A percentile compares a stretch with the other conserved stretches of the same genome.
Conservation (phyloP, 768 basidiomycete species). For the Tephrocybe rancida region DNA sequence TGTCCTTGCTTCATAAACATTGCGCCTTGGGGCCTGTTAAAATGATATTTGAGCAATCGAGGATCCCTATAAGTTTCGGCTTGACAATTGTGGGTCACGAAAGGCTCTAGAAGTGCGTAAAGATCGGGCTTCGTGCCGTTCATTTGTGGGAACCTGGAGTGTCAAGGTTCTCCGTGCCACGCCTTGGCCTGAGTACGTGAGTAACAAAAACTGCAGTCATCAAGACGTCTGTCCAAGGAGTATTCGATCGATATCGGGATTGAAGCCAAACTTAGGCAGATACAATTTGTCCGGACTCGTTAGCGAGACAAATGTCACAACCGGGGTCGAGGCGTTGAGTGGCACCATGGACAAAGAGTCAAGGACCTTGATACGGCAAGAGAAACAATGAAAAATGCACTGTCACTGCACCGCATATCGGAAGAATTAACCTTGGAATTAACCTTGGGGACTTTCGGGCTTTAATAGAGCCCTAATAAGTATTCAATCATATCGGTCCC, state of each 20-base stretch:
- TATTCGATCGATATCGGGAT: slow-evolving; percentile 7
- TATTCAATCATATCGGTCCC: neutral
- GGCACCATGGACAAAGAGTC: too few species aligned
- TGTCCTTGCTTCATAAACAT: too few species aligned
- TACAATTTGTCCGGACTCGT: neutral
- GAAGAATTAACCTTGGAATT: too few species aligned
- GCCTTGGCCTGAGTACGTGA: neutral
- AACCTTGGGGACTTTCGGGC: slow-evolving; percentile 4
- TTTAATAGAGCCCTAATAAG: neutral
- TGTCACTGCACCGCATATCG: too few species aligned
- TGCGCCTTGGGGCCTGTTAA: too few species aligned
- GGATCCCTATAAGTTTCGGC: too few species aligned
- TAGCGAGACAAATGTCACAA: neutral
- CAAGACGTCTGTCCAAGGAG: neutral
- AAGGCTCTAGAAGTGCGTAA: neutral
- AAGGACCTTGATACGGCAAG: too few species aligned
- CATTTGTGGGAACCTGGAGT: neutral
- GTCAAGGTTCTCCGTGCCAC: neutral
- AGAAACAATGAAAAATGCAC: too few species aligned
- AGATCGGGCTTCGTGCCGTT: neutral
- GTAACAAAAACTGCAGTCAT: neutral
- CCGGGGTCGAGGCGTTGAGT: too few species aligned
- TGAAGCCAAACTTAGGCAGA: neutral
- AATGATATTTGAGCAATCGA: too few species aligned
- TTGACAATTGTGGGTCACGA: neutral